Conservation (phyloP, 73 alveolate species). For the Stentor coeruleus region DNA sequence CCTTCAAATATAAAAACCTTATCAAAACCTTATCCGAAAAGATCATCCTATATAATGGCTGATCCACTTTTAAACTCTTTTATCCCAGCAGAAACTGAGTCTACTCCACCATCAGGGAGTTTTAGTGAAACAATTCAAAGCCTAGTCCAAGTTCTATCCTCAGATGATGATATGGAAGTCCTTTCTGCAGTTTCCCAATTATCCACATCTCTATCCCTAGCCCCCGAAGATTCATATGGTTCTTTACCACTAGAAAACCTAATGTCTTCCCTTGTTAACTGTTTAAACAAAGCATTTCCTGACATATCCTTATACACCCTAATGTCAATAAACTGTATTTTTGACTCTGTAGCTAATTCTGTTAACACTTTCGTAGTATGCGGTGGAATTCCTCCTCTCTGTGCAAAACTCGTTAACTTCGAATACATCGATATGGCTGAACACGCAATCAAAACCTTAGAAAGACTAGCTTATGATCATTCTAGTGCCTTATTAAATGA, state of each 20-base stretch:
- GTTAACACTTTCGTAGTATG: constrained; percentile 32
- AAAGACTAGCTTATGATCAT: constrained; percentile 51
- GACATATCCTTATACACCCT: constrained; percentile 15
- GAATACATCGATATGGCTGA: constrained; percentile 64
- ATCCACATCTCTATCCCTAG: constrained; percentile 12
- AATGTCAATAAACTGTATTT: constrained; percentile 42
- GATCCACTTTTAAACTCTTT: no score
- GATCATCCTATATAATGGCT: no score
- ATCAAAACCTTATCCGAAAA: no score
- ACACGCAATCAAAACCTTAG: constrained; percentile 54
- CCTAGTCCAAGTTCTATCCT: not conserved
- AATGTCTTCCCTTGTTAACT: not conserved
- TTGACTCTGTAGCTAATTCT: constrained; percentile 57
- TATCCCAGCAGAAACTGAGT: not conserved
- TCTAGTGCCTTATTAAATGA: constrained; percentile 43
- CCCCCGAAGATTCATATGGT: constrained; percentile 25
- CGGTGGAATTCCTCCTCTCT: constrained; percentile 42
- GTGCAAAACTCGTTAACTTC: constrained; percentile 39
- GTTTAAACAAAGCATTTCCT: constrained; percentile 15
- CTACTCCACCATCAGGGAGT: not conserved
- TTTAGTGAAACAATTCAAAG: not conserved
- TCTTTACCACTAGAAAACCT: constrained; percentile 5
- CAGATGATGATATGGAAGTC: constrained; percentile 30
- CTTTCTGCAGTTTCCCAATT: not conserved
- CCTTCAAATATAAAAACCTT: no score